These are phyloP conservation scores for Boletus rex-veris DNA, from an alignment of 768 basidiomycete genomes.

Conservation along the genomic window DNA sequence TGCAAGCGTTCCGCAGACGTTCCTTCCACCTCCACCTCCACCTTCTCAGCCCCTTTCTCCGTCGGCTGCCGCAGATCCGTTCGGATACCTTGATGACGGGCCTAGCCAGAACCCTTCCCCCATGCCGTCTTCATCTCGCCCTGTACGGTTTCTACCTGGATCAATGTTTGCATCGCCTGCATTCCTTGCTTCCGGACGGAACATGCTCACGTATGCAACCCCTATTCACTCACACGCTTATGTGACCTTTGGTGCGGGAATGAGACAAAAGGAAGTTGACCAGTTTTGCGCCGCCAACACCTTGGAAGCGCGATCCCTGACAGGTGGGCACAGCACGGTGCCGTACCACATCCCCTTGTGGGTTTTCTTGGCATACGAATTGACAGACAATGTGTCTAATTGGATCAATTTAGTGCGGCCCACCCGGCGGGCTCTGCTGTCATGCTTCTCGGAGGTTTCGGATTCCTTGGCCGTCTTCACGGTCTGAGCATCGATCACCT, in stretches of 20 bases:
- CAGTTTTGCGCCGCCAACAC: slow-evolving; percentile 66
- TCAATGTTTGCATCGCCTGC: slow-evolving; percentile 35
- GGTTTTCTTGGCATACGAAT: slow-evolving; percentile 26
- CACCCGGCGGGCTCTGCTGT: slow-evolving; percentile 78
- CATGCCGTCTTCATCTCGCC: slow-evolving; percentile 23
- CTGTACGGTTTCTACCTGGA: slow-evolving; percentile 22
- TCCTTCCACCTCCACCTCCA: slow-evolving; percentile 4
- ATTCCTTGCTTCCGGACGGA: slow-evolving; percentile 35
- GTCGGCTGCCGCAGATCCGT: slow-evolving; percentile 45
- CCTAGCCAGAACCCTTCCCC: slow-evolving; percentile 28
- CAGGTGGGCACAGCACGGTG: slow-evolving; percentile 50
- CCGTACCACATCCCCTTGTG: slow-evolving; percentile 83
- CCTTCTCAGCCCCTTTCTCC: background rate
- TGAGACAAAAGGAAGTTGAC: slow-evolving; percentile 82
- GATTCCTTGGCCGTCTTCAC: slow-evolving; percentile 77
- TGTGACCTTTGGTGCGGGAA: slow-evolving; percentile 85
- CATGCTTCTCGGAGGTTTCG: slow-evolving; percentile 86
- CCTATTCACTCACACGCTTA: slow-evolving; percentile 71
- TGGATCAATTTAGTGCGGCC: slow-evolving; percentile 50
- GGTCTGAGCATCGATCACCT: slow-evolving; percentile 89
- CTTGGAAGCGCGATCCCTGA: slow-evolving; percentile 53
- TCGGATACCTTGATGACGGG: slow-evolving; percentile 52
- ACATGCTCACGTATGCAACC: slow-evolving; percentile 47
- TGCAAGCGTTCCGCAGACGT: background rate
- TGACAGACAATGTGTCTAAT: slow-evolving; percentile 4